Conservation (phyloP, 2,329 filamentous ascomycete genomes). For the Calonectria leucothoes region DNA sequence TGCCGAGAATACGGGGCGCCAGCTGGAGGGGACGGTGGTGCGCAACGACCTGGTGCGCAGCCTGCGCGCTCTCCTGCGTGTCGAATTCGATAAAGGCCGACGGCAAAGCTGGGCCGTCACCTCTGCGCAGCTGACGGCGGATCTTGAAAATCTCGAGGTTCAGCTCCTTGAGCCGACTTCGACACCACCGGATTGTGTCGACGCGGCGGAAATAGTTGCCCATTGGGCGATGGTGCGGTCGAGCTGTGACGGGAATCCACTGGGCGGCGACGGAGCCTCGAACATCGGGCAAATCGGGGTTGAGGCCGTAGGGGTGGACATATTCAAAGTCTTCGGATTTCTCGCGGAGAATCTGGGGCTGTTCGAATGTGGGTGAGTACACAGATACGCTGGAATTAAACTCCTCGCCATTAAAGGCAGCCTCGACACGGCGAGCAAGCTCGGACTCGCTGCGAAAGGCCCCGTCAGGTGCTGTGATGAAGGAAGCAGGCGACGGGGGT, state of each 20-base stretch:
- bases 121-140: conserved; percentile 77
- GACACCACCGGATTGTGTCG: conserved; percentile 93
- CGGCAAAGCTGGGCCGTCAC: conserved; percentile 74
- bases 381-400: conserved; percentile 28
- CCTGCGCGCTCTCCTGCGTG: conserved; percentile 84
- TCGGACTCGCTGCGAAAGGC: conserved; percentile 13
- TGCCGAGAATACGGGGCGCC: conserved; percentile 85
- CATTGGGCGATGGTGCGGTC: conserved; percentile 78
- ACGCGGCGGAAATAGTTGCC: conserved; percentile 86
- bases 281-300: conserved; percentile 51
- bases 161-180: conserved; percentile 60
- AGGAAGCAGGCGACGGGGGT: conserved; percentile 26
- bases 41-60: conserved; percentile 85
- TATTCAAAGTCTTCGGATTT: conserved; percentile 48
- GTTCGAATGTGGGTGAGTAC: conserved; percentile 17
- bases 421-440: conserved; percentile 13
- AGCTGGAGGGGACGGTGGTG: conserved; percentile 91
- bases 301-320: conserved; percentile 51
- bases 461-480: conserved; percentile 23
- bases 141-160: conserved; percentile 69
- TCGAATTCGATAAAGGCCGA: conserved; percentile 94
- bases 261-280: conserved; percentile 72
- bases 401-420: conserved; percentile 9
- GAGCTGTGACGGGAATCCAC: conserved; percentile 79
- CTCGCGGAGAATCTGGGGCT: conserved; percentile 27